phyloP scores from a whole-genome alignment of 371 early-diverging fungal species.

The Funneliformis caledonium region DNA sequence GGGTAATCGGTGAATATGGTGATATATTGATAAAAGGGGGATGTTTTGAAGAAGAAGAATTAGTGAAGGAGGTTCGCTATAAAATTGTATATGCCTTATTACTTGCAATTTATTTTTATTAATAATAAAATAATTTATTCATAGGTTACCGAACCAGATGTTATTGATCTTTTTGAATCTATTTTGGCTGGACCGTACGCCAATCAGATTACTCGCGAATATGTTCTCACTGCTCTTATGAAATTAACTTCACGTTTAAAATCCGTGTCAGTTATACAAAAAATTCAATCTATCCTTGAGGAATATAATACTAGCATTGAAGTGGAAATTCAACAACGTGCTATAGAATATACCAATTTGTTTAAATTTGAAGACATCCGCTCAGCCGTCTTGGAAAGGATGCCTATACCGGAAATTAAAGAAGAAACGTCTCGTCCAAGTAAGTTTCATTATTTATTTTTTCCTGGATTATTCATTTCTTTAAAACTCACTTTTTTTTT shows the following conservation, averaged over 20 bases:
- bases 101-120: too few species aligned
- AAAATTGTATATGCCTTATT: neutral
- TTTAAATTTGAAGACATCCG: slow-evolving; percentile 78
- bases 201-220: slow-evolving; percentile 78
- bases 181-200: slow-evolving; percentile 82
- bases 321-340: slow-evolving; percentile 93
- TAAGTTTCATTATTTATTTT: slow-evolving; percentile 10
- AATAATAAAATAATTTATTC: neutral
- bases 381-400: slow-evolving; percentile 87
- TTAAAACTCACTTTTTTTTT: neutral
- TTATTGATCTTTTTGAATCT: slow-evolving; percentile 72
- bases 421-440: slow-evolving; percentile 40
- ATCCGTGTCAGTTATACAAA: slow-evolving; percentile 47
- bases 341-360: slow-evolving; percentile 86
- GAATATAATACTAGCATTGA: slow-evolving; percentile 75
- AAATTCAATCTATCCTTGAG: slow-evolving; percentile 64
- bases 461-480: neutral
- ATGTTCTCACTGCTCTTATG: slow-evolving; percentile 84
- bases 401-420: slow-evolving; percentile 86
- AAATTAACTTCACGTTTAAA: slow-evolving; percentile 86
- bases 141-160: slow-evolving; percentile 72
- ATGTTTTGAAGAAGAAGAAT: slow-evolving; percentile 68
- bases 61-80: slow-evolving; percentile 57
- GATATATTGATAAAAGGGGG: slow-evolving; percentile 79
- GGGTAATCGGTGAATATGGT: slow-evolving; percentile 97